Conservation (phyloP, 2,329 filamentous ascomycete species). For the Paracoccidioides brasiliensis region DNA sequence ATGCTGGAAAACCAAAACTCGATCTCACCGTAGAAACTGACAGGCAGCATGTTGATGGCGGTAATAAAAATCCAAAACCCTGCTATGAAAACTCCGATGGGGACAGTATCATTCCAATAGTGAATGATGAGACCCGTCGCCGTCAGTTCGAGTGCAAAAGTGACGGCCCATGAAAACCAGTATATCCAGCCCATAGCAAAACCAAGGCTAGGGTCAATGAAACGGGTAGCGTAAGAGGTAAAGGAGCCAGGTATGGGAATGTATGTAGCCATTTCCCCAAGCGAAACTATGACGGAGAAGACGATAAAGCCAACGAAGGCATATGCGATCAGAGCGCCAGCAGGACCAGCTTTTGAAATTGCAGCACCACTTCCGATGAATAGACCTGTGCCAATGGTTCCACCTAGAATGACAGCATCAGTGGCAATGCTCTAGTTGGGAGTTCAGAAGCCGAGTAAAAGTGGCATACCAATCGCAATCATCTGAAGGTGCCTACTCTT, state of each 20-base stretch:
- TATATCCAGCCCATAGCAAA: constrained; percentile 77
- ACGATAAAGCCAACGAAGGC: constrained; percentile 58
- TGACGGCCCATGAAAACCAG: constrained; percentile 66
- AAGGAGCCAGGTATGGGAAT: constrained; percentile 67
- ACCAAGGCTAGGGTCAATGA: constrained; percentile 58
- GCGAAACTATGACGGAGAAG: constrained; percentile 58
- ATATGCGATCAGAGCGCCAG: constrained; percentile 54
- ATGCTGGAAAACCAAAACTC: constrained; percentile 69
- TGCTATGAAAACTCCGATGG: constrained; percentile 58
- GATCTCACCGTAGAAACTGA: constrained; percentile 60
- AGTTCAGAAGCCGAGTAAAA: no score
- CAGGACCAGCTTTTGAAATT: constrained; percentile 51
- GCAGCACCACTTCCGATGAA: constrained; percentile 56
- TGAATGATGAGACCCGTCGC: constrained; percentile 63
- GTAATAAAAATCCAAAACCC: constrained; percentile 62
- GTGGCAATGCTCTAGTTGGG: not conserved
- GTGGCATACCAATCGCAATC: constrained; percentile 64
- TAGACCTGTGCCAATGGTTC: constrained; percentile 59
- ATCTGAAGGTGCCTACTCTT: constrained; percentile 89
- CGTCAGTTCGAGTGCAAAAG: constrained; percentile 59
- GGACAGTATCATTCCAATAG: constrained; percentile 53
- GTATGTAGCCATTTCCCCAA: constrained; percentile 60
- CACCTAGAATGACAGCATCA: constrained; percentile 25
- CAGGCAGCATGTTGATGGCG: constrained; percentile 55
- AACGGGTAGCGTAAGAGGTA: constrained; percentile 61